Conservation (phyloP, 768 basidiomycete species). For the Lactarius psammicola region DNA sequence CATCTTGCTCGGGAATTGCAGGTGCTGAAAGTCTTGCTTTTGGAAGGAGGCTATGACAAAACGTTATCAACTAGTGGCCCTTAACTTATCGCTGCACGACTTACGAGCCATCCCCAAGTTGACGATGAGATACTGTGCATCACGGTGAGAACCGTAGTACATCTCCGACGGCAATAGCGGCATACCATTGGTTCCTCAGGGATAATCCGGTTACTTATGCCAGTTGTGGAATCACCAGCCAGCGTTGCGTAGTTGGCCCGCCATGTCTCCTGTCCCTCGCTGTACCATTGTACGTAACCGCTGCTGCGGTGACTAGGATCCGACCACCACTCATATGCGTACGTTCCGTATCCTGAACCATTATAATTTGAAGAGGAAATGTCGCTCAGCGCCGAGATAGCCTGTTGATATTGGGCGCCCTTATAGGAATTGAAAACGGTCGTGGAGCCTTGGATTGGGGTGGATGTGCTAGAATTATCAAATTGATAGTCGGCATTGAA, state of each 20-base stretch:
- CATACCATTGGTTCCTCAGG: slow-evolving; percentile 93
- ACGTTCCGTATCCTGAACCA: slow-evolving; percentile 53
- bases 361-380: slow-evolving; percentile 57
- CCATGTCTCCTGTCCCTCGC: slow-evolving; percentile 68
- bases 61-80: slow-evolving; percentile 7
- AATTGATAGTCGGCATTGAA: slow-evolving; percentile 70
- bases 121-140: slow-evolving; percentile 70
- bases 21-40: slow-evolving; percentile 61
- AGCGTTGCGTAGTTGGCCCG: slow-evolving; percentile 61
- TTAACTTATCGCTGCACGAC: slow-evolving; percentile 28
- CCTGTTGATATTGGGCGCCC: slow-evolving; percentile 74
- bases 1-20: slow-evolving; percentile 79
- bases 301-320: slow-evolving; percentile 60
- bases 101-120: slow-evolving; percentile 78
- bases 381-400: slow-evolving; percentile 60
- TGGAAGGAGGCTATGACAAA: slow-evolving; percentile 59
- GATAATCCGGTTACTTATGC: slow-evolving; percentile 65
- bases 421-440: slow-evolving; percentile 65
- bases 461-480: slow-evolving; percentile 50
- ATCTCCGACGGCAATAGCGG: slow-evolving; percentile 22
- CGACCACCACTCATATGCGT: slow-evolving; percentile 81
- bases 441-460: slow-evolving; percentile 50
- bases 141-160: slow-evolving; percentile 14
- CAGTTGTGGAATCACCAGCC: slow-evolving; percentile 57
- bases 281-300: slow-evolving; percentile 87